A percentile compares a stretch with the other conserved stretches of the same genome.
Conservation (phyloP, 257 asterid genomes). For the Catharanthus roseus region DNA sequence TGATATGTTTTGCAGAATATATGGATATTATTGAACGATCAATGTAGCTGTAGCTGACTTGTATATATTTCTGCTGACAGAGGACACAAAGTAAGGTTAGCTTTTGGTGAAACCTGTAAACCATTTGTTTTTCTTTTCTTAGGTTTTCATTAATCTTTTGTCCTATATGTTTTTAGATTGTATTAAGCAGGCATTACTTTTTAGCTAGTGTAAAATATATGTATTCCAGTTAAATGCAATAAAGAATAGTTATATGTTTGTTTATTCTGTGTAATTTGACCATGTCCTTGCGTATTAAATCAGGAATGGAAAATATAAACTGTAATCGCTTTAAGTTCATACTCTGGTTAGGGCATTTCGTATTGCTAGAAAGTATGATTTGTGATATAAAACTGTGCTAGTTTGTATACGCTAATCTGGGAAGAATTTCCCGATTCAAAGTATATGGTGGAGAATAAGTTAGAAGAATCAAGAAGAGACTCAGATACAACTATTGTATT, state of each 20-base stretch:
- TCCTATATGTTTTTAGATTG: not conserved
- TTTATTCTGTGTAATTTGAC: not conserved
- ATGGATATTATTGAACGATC: conserved; percentile 14
- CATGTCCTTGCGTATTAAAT: not conserved
- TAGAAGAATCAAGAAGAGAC: no score
- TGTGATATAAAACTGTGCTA: no score
- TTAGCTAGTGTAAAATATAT: not conserved
- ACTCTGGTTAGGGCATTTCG: no score
- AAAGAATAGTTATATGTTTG: not conserved
- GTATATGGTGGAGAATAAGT: no score
- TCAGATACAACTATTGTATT: no score
- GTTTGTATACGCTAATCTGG: no score
- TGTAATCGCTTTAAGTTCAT: no score
- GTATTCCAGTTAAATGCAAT: not conserved
- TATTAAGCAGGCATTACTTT: not conserved
- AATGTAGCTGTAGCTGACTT: conserved; percentile 19
- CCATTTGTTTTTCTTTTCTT: not conserved
- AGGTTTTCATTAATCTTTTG: not conserved
- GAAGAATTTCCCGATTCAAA: no score
- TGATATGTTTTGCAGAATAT: conserved; percentile 19
- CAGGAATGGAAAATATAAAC: not conserved
- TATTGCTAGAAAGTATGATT: no score
- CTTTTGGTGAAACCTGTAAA: not conserved
- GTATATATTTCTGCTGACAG: conserved; percentile 27
- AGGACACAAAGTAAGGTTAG: conserved; percentile 20